Evolutionary conservation across 2,329 filamentous ascomycete species (phyloP).

Genomic region (Neurospora sp.): DNA sequence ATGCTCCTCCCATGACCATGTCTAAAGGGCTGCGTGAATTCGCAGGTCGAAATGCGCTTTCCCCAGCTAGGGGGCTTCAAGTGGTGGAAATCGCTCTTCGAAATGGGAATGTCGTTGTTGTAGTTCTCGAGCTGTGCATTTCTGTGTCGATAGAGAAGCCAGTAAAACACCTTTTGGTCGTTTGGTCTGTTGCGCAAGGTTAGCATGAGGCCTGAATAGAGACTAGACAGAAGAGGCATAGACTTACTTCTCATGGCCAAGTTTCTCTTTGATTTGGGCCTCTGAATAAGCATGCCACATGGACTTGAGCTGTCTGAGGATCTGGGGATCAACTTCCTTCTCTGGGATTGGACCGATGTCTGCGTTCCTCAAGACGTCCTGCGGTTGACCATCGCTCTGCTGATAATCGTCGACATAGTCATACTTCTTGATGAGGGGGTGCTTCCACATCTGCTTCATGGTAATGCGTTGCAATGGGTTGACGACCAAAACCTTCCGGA

Average conservation of each 20-base stretch:
- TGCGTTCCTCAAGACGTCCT: slow-evolving; percentile 50
- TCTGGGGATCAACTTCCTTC: slow-evolving; percentile 67
- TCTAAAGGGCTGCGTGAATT: slow-evolving; percentile 40
- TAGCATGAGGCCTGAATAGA: background rate
- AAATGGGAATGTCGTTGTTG: slow-evolving; percentile 68
- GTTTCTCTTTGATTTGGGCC: slow-evolving; percentile 56
- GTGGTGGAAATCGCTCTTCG: slow-evolving; percentile 85
- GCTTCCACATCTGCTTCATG: slow-evolving; percentile 73
- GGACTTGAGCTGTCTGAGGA: slow-evolving; percentile 76
- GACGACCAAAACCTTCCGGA: slow-evolving; percentile 67
- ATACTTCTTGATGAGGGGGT: slow-evolving; percentile 79
- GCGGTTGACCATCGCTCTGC: slow-evolving; percentile 40
- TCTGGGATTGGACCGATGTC: slow-evolving; percentile 46
- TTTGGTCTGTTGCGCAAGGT: slow-evolving; percentile 49
- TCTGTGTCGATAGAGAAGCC: slow-evolving; percentile 69
- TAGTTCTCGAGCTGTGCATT: slow-evolving; percentile 84
- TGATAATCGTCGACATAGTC: slow-evolving; percentile 62
- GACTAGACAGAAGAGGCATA: background rate
- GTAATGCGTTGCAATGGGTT: slow-evolving; percentile 71
- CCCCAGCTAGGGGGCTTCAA: slow-evolving; percentile 48
- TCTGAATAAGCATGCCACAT: slow-evolving; percentile 84
- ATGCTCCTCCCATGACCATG: slow-evolving; percentile 42
- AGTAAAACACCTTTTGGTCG: slow-evolving; percentile 90
- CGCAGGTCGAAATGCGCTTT: slow-evolving; percentile 50
- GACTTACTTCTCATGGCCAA: slow-evolving; percentile 55